Conservation (phyloP, 140 eudicot species). For the Ambrosia hybrid region DNA sequence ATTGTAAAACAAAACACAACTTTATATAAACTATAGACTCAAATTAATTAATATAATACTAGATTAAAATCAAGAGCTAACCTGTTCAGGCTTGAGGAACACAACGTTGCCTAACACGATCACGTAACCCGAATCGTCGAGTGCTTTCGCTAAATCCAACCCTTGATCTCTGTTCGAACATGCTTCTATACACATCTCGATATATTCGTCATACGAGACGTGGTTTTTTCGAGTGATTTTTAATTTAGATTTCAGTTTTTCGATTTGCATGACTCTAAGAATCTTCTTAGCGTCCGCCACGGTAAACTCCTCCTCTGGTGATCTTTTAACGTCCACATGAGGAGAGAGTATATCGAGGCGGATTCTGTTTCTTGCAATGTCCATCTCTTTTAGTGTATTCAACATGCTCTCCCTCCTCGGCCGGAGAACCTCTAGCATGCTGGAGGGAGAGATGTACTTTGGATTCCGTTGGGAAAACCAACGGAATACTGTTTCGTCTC, state of each 20-base stretch:
- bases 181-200: constrained; percentile 49
- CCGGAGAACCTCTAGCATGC: constrained; percentile 15
- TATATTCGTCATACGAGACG: constrained; percentile 49
- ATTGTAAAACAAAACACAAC: constrained; percentile 22
- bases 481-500: constrained; percentile 50
- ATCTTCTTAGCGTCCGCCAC: constrained; percentile 71
- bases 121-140: constrained; percentile 84
- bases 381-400: constrained; percentile 50
- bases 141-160: constrained; percentile 60
- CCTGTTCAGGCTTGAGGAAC: constrained; percentile 86
- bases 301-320: constrained; percentile 41
- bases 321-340: constrained; percentile 27
- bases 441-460: too few relatives aligned
- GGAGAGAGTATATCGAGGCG: constrained; percentile 56
- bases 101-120: constrained; percentile 77
- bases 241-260: constrained; percentile 56
- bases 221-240: constrained; percentile 32
- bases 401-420: constrained; percentile 46
- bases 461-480: constrained; percentile 41
- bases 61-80: constrained; percentile 35
- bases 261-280: constrained; percentile 65
- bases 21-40: not conserved
- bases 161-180: constrained; percentile 55
- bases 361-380: constrained; percentile 42
- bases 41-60: not conserved